Conservation (phyloP, 331 rosid genomes). For the Saraca asoca region DNA sequence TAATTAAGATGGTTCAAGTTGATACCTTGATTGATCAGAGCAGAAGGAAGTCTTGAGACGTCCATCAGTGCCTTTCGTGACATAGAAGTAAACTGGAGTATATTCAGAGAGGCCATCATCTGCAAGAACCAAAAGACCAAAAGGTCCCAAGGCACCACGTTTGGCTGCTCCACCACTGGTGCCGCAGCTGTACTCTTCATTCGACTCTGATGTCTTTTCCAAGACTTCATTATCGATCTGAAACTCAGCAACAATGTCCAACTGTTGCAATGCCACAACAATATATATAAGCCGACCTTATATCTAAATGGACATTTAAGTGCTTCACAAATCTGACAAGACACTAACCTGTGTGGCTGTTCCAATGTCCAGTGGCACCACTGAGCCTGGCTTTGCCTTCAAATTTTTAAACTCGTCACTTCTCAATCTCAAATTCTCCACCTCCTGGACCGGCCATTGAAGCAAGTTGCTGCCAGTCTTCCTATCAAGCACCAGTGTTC, state of each 20-base stretch:
- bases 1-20: too few species aligned
- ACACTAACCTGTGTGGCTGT: conserved; percentile 75
- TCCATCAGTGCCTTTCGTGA: conserved; percentile 58
- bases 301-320: too few species aligned
- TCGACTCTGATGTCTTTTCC: conserved; percentile 39
- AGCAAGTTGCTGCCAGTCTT: conserved; percentile 72
- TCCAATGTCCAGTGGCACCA: conserved; percentile 54
- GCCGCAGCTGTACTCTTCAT: conserved; percentile 52
- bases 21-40: conserved; percentile 73
- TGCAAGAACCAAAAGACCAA: conserved; percentile 75
- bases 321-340: neutral
- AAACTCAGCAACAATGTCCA: conserved; percentile 80
- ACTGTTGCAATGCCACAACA: conserved; percentile 42
- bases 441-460: conserved; percentile 86
- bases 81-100: conserved; percentile 76
- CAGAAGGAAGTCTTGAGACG: conserved; percentile 63
- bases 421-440: conserved; percentile 63
- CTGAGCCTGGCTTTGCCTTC: conserved; percentile 59
- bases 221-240: conserved; percentile 63
- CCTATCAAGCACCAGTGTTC: conserved; percentile 63
- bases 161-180: conserved; percentile 58
- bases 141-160: conserved; percentile 83
- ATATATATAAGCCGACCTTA: neutral
- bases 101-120: conserved; percentile 62
- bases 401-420: conserved; percentile 45